phyloP scores from a whole-genome alignment of 345 rosid genomes.

The Gossypium mustelinum region DNA sequence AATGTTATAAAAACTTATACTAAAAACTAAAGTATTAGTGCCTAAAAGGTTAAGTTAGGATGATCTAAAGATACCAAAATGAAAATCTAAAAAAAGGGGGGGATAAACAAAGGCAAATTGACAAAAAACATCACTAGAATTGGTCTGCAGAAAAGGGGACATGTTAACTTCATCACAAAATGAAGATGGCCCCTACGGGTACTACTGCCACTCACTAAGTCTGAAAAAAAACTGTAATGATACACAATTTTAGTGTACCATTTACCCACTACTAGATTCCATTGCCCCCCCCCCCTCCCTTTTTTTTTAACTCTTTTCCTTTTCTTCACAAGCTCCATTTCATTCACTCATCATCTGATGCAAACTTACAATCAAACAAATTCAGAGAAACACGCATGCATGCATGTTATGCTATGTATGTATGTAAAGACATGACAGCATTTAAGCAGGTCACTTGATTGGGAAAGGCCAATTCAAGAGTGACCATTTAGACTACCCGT shows the following conservation, averaged over 20 bases:
- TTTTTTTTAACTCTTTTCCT: neutral
- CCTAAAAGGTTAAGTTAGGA: neutral
- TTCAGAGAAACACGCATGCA: neutral
- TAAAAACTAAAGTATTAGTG: neutral
- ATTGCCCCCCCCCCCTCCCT: neutral
- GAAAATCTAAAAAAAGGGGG: neutral
- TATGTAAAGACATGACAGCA: neutral
- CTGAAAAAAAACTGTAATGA: slow-evolving; percentile 1
- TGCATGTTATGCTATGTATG: neutral
- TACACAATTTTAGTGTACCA: neutral
- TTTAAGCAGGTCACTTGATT: neutral
- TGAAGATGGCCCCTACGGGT: neutral
- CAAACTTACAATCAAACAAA: neutral
- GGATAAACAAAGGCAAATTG: slow-evolving; percentile 4
- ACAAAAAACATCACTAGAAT: slow-evolving; percentile 1
- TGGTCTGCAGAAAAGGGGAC: slow-evolving; percentile 11
- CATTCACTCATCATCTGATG: neutral
- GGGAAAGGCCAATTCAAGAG: neutral
- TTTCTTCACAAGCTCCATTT: neutral
- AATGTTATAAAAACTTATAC: neutral
- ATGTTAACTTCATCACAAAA: neutral
- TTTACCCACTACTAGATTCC: slow-evolving; percentile 10
- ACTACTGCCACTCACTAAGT: slow-evolving; percentile 9
- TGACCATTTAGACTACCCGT: neutral
- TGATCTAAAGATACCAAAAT: neutral